phyloP scores from a whole-genome alignment of 2,329 filamentous ascomycete species.

The Escovopsis weberi region DNA sequence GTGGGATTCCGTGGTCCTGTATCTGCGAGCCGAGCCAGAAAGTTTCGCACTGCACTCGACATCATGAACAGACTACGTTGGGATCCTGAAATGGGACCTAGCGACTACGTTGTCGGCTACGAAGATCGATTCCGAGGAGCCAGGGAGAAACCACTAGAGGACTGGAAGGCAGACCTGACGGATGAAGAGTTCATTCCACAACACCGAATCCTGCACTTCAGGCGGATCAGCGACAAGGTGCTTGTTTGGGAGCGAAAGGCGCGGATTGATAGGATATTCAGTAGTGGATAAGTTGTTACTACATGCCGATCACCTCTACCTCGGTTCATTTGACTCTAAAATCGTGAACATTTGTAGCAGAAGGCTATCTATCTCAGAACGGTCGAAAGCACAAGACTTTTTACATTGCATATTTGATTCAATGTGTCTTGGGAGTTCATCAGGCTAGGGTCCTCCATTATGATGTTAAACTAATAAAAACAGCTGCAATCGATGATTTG shows the following conservation, averaged over 20 bases:
- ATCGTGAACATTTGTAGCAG: too few species aligned
- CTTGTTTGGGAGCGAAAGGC: conserved; percentile 43
- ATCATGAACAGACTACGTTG: conserved; percentile 45
- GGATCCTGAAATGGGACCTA: conserved; percentile 38
- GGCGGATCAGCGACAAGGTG: conserved; percentile 31
- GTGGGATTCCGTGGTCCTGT: not conserved
- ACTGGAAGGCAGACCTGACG: conserved; percentile 47
- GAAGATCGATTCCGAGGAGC: conserved; percentile 44
- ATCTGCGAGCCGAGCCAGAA: conserved; percentile 19
- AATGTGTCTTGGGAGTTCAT: not conserved
- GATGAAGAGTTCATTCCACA: conserved; percentile 54
- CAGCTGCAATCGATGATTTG: conserved; percentile 61
- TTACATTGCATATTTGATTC: too few species aligned
- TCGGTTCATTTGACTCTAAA: not conserved
- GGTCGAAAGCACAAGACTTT: not conserved
- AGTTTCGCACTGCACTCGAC: conserved; percentile 42
- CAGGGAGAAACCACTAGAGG: conserved; percentile 36
- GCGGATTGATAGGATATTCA: conserved; percentile 41
- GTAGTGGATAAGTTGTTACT: conserved; percentile 24
- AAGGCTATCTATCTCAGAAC: not conserved
- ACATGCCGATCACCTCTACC: not conserved
- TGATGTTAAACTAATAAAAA: conserved; percentile 37
- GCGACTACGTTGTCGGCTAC: conserved; percentile 44
- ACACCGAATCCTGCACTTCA: conserved; percentile 49
- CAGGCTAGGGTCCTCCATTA: conserved; percentile 8